A percentile compares a stretch with the other conserved stretches of the same genome.
These are phyloP conservation scores for Leccinum ochraceum DNA, from an alignment of 768 basidiomycete genomes.

Conservation along the genomic window DNA sequence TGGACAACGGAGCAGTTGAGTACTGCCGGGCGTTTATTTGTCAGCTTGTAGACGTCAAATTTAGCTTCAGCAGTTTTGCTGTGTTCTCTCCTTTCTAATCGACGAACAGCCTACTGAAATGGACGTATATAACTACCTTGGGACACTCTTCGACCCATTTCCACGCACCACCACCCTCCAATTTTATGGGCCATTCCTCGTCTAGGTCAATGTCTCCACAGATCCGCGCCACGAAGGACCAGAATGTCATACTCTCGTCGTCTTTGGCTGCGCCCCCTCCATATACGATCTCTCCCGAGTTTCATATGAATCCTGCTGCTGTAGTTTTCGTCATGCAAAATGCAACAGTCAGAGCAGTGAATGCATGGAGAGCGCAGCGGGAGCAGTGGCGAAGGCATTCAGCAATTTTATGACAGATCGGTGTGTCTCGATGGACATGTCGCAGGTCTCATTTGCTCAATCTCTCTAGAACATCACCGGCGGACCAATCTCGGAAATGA, in stretches of 20 bases:
- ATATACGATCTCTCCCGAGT: conserved; percentile 17
- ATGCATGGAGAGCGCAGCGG: too few species aligned
- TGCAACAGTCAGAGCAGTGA: too few species aligned
- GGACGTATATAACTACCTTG: too few species aligned
- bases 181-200: conserved; percentile 12
- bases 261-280: conserved; percentile 25
- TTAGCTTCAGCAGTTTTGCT: too few species aligned
- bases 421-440: too few species aligned
- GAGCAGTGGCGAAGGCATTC: too few species aligned
- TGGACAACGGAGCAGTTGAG: too few species aligned
- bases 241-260: conserved; percentile 1
- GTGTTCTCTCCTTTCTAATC: not conserved
- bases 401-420: too few species aligned
- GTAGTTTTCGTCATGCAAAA: too few species aligned
- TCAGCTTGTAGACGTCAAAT: not conserved
- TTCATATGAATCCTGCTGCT: conserved; percentile 8
- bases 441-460: too few species aligned
- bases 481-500: too few species aligned
- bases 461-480: too few species aligned
- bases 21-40: not conserved
- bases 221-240: not conserved
- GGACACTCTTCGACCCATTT: not conserved
- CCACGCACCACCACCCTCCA: not conserved
- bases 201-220: conserved; percentile 16
- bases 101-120: not conserved